Percentiles rank a stretch among this genome's conserved stretches.
These are phyloP conservation scores for Cucurbita maxima DNA, from an alignment of 306 rosid species.

Conservation along the genomic window DNA sequence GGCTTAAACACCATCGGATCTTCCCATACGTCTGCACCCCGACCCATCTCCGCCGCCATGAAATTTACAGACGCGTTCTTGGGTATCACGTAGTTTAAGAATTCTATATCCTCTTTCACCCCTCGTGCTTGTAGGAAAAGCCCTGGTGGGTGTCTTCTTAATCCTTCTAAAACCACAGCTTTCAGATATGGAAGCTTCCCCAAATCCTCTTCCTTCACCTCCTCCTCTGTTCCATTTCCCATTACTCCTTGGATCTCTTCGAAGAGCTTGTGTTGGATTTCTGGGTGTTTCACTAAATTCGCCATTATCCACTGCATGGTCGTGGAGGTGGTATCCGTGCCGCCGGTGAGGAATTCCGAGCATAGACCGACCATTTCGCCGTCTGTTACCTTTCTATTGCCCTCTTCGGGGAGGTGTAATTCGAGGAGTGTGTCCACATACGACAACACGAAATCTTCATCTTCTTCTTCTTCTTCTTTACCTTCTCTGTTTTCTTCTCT, in stretches of 20 bases:
- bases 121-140: constrained; percentile 33
- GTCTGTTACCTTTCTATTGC: constrained; percentile 10
- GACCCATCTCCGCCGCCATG: constrained; percentile 33
- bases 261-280: constrained; percentile 26
- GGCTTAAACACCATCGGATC: constrained; percentile 40
- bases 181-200: constrained; percentile 36
- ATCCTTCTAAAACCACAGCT: constrained; percentile 32
- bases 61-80: constrained; percentile 34
- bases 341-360: constrained; percentile 31
- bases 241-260: constrained; percentile 20
- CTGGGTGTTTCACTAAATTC: constrained; percentile 31
- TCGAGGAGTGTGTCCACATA: constrained; percentile 37
- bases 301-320: constrained; percentile 39
- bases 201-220: constrained; percentile 27
- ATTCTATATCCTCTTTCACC: constrained; percentile 22
- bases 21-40: constrained; percentile 44
- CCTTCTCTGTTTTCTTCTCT: constrained; percentile 2
- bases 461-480: too few species aligned
- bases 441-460: constrained; percentile 8
- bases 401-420: constrained; percentile 11
- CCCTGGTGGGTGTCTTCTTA: constrained; percentile 38
- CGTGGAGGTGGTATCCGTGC: constrained; percentile 34
- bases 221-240: constrained; percentile 15
- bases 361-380: constrained; percentile 36
- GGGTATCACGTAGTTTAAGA: constrained; percentile 31